Percentiles rank a stretch among this genome's conserved stretches.
These are phyloP conservation scores for Pneumocystis jirovecii DNA, from an alignment of 1,139 yeast species.

Conservation along the genomic window DNA sequence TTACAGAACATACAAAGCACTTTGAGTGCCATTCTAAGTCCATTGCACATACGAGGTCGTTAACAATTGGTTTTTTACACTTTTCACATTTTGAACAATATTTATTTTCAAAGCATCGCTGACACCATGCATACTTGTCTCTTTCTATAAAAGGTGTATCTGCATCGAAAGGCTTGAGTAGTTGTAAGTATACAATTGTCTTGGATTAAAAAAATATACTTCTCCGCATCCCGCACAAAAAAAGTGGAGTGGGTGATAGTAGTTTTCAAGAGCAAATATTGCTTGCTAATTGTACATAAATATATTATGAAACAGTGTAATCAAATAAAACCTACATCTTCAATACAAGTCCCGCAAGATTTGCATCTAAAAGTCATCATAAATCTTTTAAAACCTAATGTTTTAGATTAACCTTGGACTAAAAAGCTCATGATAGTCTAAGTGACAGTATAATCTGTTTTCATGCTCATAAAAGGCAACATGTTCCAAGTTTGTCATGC, in stretches of 20 bases:
- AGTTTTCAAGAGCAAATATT: conserved; percentile 21
- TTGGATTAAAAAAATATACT: not conserved
- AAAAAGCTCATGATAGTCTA: conserved; percentile 24
- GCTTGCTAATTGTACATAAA: conserved; percentile 15
- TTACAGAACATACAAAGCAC: not conserved
- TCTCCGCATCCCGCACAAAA: conserved; percentile 23
- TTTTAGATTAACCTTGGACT: conserved; percentile 11
- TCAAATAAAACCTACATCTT: conserved; percentile 11
- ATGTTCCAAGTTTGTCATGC: conserved; percentile 21
- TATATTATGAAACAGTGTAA: not conserved
- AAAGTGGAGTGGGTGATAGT: conserved; percentile 25
- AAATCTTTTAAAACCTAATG: not conserved
- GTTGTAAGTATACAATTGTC: not conserved
- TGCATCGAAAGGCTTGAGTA: not conserved
- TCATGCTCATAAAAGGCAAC: conserved; percentile 21
- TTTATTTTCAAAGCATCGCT: conserved; percentile 19
- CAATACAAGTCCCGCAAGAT: conserved; percentile 24
- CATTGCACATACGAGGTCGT: not conserved
- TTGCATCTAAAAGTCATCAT: conserved; percentile 18
- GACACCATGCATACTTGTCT: conserved; percentile 21
- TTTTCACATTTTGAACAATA: conserved; percentile 25
- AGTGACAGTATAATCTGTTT: conserved; percentile 21
- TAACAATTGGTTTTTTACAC: conserved; percentile 17
- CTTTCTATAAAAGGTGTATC: conserved; percentile 8
- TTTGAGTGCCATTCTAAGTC: not conserved